phyloP scores from a whole-genome alignment of 2,329 filamentous ascomycete species.

The Chrysoporthe deuterocubensis region DNA sequence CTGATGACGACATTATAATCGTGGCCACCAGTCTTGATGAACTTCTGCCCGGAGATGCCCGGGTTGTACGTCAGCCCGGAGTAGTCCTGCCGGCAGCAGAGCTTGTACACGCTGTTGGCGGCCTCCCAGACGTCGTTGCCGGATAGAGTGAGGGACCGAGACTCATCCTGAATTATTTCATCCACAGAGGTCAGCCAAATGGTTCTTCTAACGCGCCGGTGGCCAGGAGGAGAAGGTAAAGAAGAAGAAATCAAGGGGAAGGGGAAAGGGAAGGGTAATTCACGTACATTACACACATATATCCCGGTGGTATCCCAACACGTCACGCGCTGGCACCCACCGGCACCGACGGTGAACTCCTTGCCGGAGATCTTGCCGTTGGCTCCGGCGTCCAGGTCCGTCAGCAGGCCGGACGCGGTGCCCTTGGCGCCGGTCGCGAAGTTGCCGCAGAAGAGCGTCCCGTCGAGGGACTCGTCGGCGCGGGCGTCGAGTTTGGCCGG shows the following conservation, averaged over 20 bases:
- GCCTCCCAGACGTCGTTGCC: constrained; percentile 10
- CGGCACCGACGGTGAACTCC: background rate
- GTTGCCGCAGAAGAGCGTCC: constrained; percentile 21
- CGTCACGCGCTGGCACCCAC: constrained; percentile 18
- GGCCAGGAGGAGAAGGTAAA: background rate
- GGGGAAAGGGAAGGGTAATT: background rate
- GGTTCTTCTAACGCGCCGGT: background rate
- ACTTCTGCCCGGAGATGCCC: constrained; percentile 25
- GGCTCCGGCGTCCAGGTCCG: constrained; percentile 1
- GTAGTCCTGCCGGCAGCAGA: constrained; percentile 20
- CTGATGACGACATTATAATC: constrained; percentile 17
- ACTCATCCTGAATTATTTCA: constrained; percentile 15
- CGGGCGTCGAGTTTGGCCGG: background rate
- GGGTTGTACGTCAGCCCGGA: background rate
- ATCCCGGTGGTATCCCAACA: constrained; percentile 22
- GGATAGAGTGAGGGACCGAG: background rate
- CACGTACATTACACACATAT: constrained; percentile 26
- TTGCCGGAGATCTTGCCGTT: constrained; percentile 14
- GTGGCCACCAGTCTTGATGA: background rate
- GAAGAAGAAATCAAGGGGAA: background rate
- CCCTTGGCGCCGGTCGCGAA: constrained; percentile 15
- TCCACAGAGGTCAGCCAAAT: background rate
- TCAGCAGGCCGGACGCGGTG: constrained; percentile 4
- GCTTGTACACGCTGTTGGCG: constrained; percentile 10
- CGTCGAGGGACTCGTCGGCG: constrained; percentile 17